These are phyloP conservation scores for Candida suzukii DNA, from an alignment of 805 yeast species.

Conservation along the genomic window DNA sequence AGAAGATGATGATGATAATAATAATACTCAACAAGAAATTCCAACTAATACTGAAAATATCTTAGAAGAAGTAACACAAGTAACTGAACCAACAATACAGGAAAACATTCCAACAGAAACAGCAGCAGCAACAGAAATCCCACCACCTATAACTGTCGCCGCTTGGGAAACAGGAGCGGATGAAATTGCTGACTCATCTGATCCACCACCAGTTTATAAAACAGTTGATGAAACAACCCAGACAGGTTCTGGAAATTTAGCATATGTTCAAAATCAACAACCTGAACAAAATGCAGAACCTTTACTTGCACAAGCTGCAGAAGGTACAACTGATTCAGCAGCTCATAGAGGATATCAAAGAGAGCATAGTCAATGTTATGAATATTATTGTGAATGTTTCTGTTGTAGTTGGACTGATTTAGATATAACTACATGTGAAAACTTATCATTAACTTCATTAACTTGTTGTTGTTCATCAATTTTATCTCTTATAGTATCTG, in stretches of 20 bases:
- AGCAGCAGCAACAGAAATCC: too few species aligned
- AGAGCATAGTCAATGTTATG: slow-evolving; percentile 23
- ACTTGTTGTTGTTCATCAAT: neutral
- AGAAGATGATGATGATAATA: too few species aligned
- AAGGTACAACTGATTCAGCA: neutral
- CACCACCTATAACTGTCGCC: too few species aligned
- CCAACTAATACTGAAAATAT: too few species aligned
- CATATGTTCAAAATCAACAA: slow-evolving; percentile 1
- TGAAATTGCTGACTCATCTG: neutral
- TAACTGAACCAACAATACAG: too few species aligned
- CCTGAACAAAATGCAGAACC: neutral
- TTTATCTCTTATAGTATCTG: neutral
- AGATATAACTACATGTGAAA: slow-evolving; percentile 8
- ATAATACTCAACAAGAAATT: too few species aligned
- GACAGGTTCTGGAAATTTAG: neutral
- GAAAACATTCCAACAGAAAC: too few species aligned
- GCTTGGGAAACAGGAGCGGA: neutral
- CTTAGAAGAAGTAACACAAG: too few species aligned
- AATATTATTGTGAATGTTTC: slow-evolving; percentile 15
- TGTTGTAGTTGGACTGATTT: slow-evolving; percentile 4
- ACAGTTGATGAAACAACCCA: neutral
- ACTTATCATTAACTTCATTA: neutral
- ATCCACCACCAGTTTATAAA: neutral
- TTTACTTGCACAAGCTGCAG: too few species aligned
- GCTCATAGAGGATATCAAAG: slow-evolving; percentile 15